Base-by-base conservation (phyloP, 2,329 filamentous ascomycete genomes). In the Nannizzia gypsea region DNA sequence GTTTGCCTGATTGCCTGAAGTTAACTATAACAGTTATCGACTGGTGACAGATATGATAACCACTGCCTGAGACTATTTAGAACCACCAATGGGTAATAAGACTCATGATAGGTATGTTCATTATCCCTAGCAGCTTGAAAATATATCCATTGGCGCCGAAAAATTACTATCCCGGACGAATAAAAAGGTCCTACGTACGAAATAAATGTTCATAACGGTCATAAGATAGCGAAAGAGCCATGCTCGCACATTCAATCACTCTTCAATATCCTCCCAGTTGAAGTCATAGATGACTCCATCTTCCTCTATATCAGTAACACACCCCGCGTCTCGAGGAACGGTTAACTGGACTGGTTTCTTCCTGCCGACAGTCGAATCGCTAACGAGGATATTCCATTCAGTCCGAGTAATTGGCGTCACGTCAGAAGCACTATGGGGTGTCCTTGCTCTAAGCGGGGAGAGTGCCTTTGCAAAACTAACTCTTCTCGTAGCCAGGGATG, bases 331-430 rank as follows among this genome's bases (percentile, higher is more conserved):
- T 6, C 11, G 15, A 15, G 50, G 50, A 13, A 56, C 38, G 2
- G 56, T 58, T 6, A 48, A 5, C 22, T 58, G 56, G 13, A 58
- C 56, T 0, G 56, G 56, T 40, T 48, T 44, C 40, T 36, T 38
- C 22, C 40, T 38, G 4, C 34, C 17, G 15, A 58, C 17, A 6
- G 26, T 36, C 40, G 36, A 68, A 40, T 70, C 64, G 13, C 65
- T 66, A 20, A 73, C 65, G 20, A 76, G 65, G 28, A 75, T 66
- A 57, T 75, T 74, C 74, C 74, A 76, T 61, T 76, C 74, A 40
- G 71, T 73, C 13, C 70, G 66, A 1, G 74, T 76, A 59, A 75
- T 74, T 1, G 74, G 74, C 1, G 73, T 75, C 15, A 75, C 73
- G 64, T 76, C 74, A 1, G 74, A 75, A 0, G 73, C 73, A 3